Base-by-base conservation (phyloP, 139 green algal species). In the Ettlia oleoabundans region DNA sequence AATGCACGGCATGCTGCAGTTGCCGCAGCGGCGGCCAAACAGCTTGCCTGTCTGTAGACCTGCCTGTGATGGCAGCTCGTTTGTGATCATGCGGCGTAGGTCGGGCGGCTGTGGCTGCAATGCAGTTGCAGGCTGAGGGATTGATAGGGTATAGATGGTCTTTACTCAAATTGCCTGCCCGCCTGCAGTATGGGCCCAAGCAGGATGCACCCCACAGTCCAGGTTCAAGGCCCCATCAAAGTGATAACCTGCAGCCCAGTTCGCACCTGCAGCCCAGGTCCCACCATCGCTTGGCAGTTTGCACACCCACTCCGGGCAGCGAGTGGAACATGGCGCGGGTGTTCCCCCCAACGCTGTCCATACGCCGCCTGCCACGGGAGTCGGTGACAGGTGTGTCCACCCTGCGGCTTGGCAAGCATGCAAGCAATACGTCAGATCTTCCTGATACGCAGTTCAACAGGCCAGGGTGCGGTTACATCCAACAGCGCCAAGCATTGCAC, bases 281-380 rank as follows among this genome's bases (percentile, higher is more conserved):
- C 51, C 64, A 89, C 86, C 82, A 89, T 30, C 40, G 65, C 58
- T 74, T 72, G 33, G 86, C 82, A 28, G 78, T 78, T 24, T 47
- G 42, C 51, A 77, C 40, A 22, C 83, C 86, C 32, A 84, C 83
- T 1, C 69, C 69, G 0, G 86, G 86, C 79, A 90, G 82, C 51
- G 74, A 40, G 62, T 77, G 75, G 74, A 90, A 88, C 18, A 37
- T 28, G 19, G 40, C 40, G 1, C 83, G 75, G 3, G 79, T 80
- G n/a, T 41, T 42, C 1, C 55, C 81, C 19, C 83, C 86, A 3
- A 62, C 61, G 19, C 73, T 82, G 26, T 79, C 79, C 1, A 32
- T 3, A 1, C 82, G 66, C 35, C 35, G 47, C 47, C 63, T 43
- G 5, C 85, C 85, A 9, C 22, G 41, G 18, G 85, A 89, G 51